A percentile compares a stretch with the other conserved stretches of the same genome.
phyloP scores from a whole-genome alignment of 768 basidiomycete species.

The Suillus discolor region DNA sequence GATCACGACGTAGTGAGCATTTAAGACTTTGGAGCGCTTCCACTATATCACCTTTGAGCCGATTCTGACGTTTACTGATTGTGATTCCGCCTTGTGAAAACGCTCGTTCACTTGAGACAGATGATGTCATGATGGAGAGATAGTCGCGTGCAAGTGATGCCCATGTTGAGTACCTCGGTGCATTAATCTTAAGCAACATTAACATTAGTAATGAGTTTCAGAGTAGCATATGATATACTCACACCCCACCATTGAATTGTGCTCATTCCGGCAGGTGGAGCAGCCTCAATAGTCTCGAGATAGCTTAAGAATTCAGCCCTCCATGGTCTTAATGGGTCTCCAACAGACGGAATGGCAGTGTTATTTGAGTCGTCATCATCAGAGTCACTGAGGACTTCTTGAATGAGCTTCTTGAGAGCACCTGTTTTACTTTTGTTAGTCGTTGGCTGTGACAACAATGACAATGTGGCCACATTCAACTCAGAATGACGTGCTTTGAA shows the following conservation, averaged over 20 bases:
- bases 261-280: background rate
- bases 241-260: background rate
- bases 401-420: background rate
- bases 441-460: background rate
- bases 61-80: background rate
- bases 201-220: background rate
- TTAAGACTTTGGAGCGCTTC: background rate
- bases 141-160: background rate
- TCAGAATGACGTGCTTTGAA: background rate
- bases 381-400: background rate
- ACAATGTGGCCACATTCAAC: background rate
- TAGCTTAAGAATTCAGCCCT: background rate
- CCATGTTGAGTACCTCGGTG: background rate
- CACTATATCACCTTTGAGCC: background rate
- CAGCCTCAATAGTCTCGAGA: background rate
- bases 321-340: background rate
- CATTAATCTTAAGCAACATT: background rate
- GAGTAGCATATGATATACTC: background rate
- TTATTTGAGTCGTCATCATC: background rate
- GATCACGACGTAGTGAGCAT: background rate
- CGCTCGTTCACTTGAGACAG: background rate
- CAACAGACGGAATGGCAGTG: background rate
- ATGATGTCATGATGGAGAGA: background rate
- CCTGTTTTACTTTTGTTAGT: background rate
- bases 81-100: background rate